Conservation (phyloP, 2,329 filamentous ascomycete genomes). For the Diaporthe australafricana region DNA sequence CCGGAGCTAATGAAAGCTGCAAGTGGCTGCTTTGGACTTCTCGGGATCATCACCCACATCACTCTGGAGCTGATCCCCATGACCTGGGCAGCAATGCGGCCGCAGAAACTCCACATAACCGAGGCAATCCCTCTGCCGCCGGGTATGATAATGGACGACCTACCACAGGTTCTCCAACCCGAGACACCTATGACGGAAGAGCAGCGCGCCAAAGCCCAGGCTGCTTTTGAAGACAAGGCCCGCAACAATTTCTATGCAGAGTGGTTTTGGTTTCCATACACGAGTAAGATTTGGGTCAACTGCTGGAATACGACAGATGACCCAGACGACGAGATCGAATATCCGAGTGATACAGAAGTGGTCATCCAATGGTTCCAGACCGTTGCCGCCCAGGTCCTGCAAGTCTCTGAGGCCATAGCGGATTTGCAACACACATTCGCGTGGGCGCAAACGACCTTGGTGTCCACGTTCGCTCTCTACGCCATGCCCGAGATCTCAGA, state of each 20-base stretch:
- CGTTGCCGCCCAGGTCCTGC: conserved; percentile 40
- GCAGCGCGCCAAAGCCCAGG: conserved; percentile 48
- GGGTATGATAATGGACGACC: conserved; percentile 45
- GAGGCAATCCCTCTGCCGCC: conserved; percentile 57
- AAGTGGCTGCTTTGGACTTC: conserved; percentile 57
- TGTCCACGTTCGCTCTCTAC: conserved; percentile 49
- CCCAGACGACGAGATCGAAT: conserved; percentile 47
- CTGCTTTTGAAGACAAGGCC: conserved; percentile 52
- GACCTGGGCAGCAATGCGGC: conserved; percentile 58
- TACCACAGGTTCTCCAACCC: conserved; percentile 52
- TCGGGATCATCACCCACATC: conserved; percentile 61
- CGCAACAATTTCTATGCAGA: conserved; percentile 57
- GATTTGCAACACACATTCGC: conserved; percentile 33
- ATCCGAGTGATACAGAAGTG: conserved; percentile 48
- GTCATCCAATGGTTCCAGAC: conserved; percentile 41
- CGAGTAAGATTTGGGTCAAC: conserved; percentile 58
- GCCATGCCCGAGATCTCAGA: conserved; percentile 40
- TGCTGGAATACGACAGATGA: conserved; percentile 55
- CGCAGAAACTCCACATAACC: conserved; percentile 54
- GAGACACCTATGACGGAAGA: conserved; percentile 45
- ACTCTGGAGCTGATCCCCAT: conserved; percentile 59
- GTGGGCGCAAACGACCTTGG: conserved; percentile 42
- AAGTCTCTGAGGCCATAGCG: conserved; percentile 45
- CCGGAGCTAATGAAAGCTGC: conserved; percentile 53
- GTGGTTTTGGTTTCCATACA: conserved; percentile 64